Evolutionary conservation across 2,329 filamentous ascomycete species (phyloP).

Genomic region (Cyphellophora europaea): DNA sequence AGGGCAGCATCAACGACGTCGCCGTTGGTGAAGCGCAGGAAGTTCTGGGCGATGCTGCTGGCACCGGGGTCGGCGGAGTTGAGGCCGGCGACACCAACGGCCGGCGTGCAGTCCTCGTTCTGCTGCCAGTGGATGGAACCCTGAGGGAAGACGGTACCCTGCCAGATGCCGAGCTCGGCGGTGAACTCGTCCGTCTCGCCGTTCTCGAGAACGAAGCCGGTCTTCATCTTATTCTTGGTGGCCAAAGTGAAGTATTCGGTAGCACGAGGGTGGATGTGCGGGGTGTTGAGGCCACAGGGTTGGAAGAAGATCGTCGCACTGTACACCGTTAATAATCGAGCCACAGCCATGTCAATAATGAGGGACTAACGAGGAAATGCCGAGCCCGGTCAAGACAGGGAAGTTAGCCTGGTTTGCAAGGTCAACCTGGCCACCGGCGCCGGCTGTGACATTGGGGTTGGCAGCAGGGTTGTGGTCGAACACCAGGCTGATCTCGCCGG

Average conservation of each 20-base stretch:
- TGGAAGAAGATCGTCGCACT: conserved; percentile 18
- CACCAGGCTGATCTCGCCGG: conserved; percentile 14
- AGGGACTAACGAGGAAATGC: conserved; percentile 17
- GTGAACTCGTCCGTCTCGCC: conserved; percentile 31
- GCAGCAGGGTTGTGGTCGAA: conserved; percentile 20
- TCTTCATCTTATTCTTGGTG: conserved; percentile 28
- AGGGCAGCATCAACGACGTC: conserved; percentile 36
- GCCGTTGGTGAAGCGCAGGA: conserved; percentile 35
- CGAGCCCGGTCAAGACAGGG: conserved; percentile 17
- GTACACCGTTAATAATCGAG: conserved; percentile 32
- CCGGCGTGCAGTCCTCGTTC: conserved; percentile 36
- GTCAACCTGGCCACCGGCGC: conserved; percentile 21
- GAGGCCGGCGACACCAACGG: conserved; percentile 34
- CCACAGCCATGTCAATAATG: neutral
- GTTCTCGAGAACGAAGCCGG: conserved; percentile 40
- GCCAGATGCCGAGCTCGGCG: conserved; percentile 29
- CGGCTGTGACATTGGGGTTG: conserved; percentile 13
- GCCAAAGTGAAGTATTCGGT: conserved; percentile 39
- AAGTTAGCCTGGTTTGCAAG: conserved; percentile 18
- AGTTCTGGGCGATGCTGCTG: conserved; percentile 37
- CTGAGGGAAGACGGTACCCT: conserved; percentile 38
- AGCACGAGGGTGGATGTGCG: conserved; percentile 39
- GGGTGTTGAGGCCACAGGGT: conserved; percentile 38
- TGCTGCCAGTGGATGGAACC: conserved; percentile 41
- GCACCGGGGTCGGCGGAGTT: conserved; percentile 31